Percentiles rank a stretch among this genome's conserved stretches.
Evolutionary conservation across 2,329 filamentous ascomycete species (phyloP).

Genomic region (Coleophoma crateriformis): DNA sequence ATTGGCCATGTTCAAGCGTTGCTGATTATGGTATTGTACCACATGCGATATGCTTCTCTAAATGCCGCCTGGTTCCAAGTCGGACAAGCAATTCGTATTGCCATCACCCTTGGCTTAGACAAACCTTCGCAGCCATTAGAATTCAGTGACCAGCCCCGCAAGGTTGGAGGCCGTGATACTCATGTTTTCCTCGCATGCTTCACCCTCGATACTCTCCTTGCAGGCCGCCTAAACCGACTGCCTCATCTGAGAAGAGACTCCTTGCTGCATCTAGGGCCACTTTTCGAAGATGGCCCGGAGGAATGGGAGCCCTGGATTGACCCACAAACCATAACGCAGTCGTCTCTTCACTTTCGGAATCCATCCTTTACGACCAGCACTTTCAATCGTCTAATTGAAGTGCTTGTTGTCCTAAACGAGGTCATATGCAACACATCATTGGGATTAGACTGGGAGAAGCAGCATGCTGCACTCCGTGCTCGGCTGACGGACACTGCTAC

Average conservation of each 20-base stretch:
- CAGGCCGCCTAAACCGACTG: constrained; percentile 39
- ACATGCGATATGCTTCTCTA: constrained; percentile 47
- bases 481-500: background rate
- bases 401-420: background rate
- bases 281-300: constrained; percentile 61
- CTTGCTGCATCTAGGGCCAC: constrained; percentile 33
- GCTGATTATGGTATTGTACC: constrained; percentile 52
- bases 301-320: constrained; percentile 64
- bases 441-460: background rate
- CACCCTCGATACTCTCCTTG: constrained; percentile 51
- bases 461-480: background rate
- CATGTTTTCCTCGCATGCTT: constrained; percentile 48
- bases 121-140: constrained; percentile 16
- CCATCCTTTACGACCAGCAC: background rate
- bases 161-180: background rate
- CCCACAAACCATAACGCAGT: background rate
- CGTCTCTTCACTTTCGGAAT: background rate
- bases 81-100: constrained; percentile 51
- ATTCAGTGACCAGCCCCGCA: constrained; percentile 12
- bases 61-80: constrained; percentile 55
- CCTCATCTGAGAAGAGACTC: constrained; percentile 40
- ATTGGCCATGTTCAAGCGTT: constrained; percentile 44
- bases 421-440: background rate
- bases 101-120: constrained; percentile 32
- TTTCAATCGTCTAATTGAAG: background rate